Base-by-base conservation (phyloP, 2,329 filamentous ascomycete genomes). In the Claviceps arundinis region DNA sequence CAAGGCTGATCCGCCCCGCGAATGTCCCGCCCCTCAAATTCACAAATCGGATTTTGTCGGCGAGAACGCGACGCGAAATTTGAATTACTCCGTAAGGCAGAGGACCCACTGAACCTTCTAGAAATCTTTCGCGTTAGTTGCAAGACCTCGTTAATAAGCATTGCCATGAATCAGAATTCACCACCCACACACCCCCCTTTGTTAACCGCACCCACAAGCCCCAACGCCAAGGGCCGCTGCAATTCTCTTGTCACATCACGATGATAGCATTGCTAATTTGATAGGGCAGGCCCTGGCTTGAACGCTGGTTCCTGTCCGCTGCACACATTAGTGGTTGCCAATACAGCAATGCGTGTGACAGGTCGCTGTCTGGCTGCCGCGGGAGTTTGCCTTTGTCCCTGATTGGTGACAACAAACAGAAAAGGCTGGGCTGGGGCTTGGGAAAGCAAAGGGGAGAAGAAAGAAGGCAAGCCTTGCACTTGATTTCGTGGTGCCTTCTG, bases 71-170 rank as follows among this genome's bases (percentile, higher is more conserved):
- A 4, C 5, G 42, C 7, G 38, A n/a, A 40, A 41, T 16, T 8
- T 9, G 19, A 41, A 30, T 19, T 8, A 19, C 19, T 19, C 19
- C 19, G 19, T 19, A 24, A 24, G 24, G 24, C 24, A 24, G 24
- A 4, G 19, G 8, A 24, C 60, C 65, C 69, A 71, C 68, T 66
- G 69, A 72, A 72, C 59, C 66, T 72, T 72, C 70, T 69, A 70
- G 70, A 72, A 71, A 60, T 60, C 52, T 58, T 51, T 59, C 52
- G 54, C 58, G 52, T 55, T 70, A 68, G 56, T 48, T 64, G 65
- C 66, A 71, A 61, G 50, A 48, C 62, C 64, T 58, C 68, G 53
- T 54, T 57, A 44, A 16, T 57, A 44, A 16, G 38, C 38, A 16
- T 17, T 17, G 6, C 16, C 19, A 26, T 43, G 30, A 54, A 54